Evolutionary conservation across 2,329 filamentous ascomycete species (phyloP).

Genomic region (Xylaria sp.): DNA sequence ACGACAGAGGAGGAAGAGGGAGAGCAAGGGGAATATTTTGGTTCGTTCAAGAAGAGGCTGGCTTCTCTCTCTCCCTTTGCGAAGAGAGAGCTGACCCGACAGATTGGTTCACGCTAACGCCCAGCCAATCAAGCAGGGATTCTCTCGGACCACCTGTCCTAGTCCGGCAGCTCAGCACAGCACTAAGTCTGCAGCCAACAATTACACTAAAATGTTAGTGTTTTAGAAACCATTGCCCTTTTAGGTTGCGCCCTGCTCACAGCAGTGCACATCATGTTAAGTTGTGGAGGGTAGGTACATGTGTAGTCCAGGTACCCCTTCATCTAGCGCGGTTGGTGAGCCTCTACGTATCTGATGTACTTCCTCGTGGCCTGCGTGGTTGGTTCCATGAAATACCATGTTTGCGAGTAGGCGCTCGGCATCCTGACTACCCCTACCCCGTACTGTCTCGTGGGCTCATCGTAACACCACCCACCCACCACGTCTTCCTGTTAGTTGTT

Average conservation of each 20-base stretch:
- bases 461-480: conserved; percentile 20
- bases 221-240: conserved; percentile 16
- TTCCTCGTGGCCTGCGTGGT: not conserved
- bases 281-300: conserved; percentile 3
- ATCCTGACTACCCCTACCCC: conserved; percentile 7
- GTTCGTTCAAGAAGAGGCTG: conserved; percentile 7
- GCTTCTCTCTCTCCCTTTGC: not conserved
- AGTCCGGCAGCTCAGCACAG: conserved; percentile 33
- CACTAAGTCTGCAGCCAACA: conserved; percentile 29
- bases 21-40: not conserved
- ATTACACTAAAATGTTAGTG: conserved; percentile 19
- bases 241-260: conserved; percentile 2
- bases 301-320: not conserved
- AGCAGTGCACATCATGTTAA: conserved; percentile 1
- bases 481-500: conserved; percentile 22
- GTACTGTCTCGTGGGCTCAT: conserved; percentile 8
- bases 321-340: conserved; percentile 10
- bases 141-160: conserved; percentile 24
- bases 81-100: conserved; percentile 32
- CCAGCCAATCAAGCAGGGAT: conserved; percentile 24
- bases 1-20: not conserved
- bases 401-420: conserved; percentile 1
- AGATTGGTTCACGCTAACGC: conserved; percentile 31
- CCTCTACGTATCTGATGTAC: not conserved
- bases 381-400: not conserved